phyloP scores from a whole-genome alignment of 306 rosid species.

The Castanea mollissima region DNA sequence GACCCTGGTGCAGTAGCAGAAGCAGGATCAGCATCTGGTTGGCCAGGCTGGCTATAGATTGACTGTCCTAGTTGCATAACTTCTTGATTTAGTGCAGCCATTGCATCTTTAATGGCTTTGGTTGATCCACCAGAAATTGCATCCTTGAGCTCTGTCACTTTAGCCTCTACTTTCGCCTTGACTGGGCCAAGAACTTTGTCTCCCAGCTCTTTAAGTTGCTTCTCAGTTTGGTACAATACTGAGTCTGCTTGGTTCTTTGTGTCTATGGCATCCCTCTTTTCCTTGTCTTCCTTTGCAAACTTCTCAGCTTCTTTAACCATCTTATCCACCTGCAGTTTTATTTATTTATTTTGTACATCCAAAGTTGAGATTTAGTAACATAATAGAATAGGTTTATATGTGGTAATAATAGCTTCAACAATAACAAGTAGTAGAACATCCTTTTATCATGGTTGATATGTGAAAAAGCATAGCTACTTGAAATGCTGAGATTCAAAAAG shows the following conservation, averaged over 20 bases:
- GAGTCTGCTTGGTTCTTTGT: slow-evolving; percentile 95
- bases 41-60: slow-evolving; percentile 82
- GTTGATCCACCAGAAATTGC: slow-evolving; percentile 73
- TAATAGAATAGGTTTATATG: background rate
- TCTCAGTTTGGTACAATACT: slow-evolving; percentile 89
- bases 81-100: slow-evolving; percentile 82
- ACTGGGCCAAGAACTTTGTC: slow-evolving; percentile 83
- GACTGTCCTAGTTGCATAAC: slow-evolving; percentile 95
- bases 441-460: too few relatives aligned
- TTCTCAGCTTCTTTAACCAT: slow-evolving; percentile 86
- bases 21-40: slow-evolving; percentile 39
- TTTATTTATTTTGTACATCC: background rate
- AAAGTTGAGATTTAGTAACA: background rate
- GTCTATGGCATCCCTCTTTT: slow-evolving; percentile 88
- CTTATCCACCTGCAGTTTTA: slow-evolving; percentile 57
- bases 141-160: slow-evolving; percentile 76
- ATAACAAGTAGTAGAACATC: background rate
- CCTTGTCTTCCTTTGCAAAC: slow-evolving; percentile 81
- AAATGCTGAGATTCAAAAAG: too few relatives aligned
- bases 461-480: too few relatives aligned
- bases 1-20: slow-evolving; percentile 64
- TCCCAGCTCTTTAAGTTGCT: slow-evolving; percentile 88
- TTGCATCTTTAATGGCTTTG: slow-evolving; percentile 67
- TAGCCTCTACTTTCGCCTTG: slow-evolving; percentile 88
- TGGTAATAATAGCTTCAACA: background rate